Conservation (phyloP, 2,329 filamentous ascomycete species). For the Exserohilum turcica region DNA sequence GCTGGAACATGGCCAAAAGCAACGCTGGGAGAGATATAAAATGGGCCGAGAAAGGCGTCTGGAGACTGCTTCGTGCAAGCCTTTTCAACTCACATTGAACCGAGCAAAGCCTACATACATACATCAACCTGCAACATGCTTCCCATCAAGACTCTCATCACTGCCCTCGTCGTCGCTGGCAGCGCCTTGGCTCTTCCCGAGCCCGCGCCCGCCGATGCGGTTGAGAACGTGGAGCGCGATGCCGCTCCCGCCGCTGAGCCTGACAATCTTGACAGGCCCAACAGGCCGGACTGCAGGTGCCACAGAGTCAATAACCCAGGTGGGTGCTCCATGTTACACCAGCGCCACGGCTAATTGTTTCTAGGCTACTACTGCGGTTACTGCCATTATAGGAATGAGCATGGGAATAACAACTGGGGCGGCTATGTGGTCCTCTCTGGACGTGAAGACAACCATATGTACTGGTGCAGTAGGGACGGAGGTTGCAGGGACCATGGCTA, state of each 20-base stretch:
- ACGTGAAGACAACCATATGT: not conserved
- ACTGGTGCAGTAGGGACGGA: conserved; percentile 11
- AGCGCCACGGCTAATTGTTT: not conserved
- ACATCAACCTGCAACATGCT: conserved; percentile 1
- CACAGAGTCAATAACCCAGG: conserved; percentile 6
- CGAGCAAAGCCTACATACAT: not conserved
- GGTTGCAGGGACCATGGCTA: conserved; percentile 3
- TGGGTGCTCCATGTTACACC: not conserved
- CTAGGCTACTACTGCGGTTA: conserved; percentile 5
- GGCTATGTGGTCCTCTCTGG: not conserved
- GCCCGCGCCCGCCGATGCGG: not conserved
- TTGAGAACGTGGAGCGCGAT: not conserved
- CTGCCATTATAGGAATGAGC: too few relatives aligned
- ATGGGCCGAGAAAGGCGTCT: not conserved
- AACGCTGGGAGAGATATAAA: not conserved
- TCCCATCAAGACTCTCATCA: conserved; percentile 5
- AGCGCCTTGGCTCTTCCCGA: conserved; percentile 2
- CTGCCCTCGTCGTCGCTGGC: conserved; percentile 3
- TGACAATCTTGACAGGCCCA: conserved; percentile 1
- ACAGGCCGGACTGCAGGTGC: conserved; percentile 9
- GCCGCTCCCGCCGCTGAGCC: not conserved
- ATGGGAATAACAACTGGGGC: not conserved
- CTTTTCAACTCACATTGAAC: not conserved
- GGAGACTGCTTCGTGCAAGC: not conserved
- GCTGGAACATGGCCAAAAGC: not conserved